phyloP scores from a whole-genome alignment of 2,329 filamentous ascomycete species.

The Cryphonectria radicalis region DNA sequence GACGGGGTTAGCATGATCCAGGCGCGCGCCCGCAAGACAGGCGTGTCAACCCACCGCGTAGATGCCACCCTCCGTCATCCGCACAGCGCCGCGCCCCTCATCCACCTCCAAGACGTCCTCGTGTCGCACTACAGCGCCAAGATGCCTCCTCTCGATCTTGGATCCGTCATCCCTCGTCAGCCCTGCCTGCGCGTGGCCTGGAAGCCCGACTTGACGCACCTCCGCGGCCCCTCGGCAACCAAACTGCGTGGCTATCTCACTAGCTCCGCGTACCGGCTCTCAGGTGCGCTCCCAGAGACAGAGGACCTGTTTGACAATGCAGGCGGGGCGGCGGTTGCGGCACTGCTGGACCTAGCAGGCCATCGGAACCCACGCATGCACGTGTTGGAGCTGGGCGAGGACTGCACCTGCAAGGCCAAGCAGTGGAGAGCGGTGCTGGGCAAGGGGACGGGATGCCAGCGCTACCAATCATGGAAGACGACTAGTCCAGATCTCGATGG shows the following conservation, averaged over 20 bases:
- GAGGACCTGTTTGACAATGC: not conserved
- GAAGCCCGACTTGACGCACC: not conserved
- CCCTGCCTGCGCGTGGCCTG: not conserved
- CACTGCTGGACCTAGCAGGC: not conserved
- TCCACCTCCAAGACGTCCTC: constrained; percentile 1
- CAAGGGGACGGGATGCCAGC: not conserved
- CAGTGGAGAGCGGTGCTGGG: not conserved
- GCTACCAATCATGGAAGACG: not conserved
- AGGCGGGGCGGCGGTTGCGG: not conserved
- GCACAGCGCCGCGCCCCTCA: not conserved
- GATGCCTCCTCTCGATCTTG: not conserved
- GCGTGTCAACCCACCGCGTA: not conserved
- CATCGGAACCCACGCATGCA: not conserved
- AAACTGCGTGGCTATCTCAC: not conserved
- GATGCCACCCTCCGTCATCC: not conserved
- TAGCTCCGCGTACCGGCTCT: not conserved
- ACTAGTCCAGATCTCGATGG: not conserved
- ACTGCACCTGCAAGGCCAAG: not conserved
- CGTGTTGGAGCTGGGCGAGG: not conserved
- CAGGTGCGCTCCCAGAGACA: not conserved
- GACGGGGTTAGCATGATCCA: not conserved
- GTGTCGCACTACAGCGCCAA: constrained; percentile 7
- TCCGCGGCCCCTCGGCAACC: not conserved
- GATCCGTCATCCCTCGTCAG: not conserved
- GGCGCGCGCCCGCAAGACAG: not conserved